Evolutionary conservation across 2,329 filamentous ascomycete species (phyloP), one percentile per base, ranked within the genome.

Genomic region (Diplodia corticola): DNA sequence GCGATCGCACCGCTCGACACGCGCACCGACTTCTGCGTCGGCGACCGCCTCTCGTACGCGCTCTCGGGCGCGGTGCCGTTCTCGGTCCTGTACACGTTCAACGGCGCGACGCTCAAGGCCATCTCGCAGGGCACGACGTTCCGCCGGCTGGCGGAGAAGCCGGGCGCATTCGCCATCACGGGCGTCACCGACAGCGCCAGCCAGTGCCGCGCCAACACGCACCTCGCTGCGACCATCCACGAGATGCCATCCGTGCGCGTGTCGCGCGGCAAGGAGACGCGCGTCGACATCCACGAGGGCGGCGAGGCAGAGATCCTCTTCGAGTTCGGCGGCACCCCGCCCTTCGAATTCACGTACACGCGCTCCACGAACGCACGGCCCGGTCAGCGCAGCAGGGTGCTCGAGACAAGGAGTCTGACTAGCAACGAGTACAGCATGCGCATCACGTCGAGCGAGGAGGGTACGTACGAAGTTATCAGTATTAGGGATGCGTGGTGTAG

Each of bases 291-390:
- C 69, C 96, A 98, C 77, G 94, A 99, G 81, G 95, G 95, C 71
- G 93, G 93, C 68, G 91, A 96, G 76, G 93, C 95, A 0, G 92
- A 97, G 75, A 93, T 99, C 63, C 81, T 92, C 7, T 98, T 99
- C 72, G 91, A 97, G 73, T 99, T 99, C 80, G 93, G 91, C 82
- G 95, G 96, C 66, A 93, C 91, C 5, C 93, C 95, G 68, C 95
- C 95, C 1, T 99, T 99, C 74, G 95, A 98, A 79, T 99, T 98
- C 76, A 97, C 94, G 66, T 98, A 96, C 77, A 98, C 93, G 22
- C 86, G 95, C 68, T 95, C 90, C 78, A 92, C 92, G 51, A 97
- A 97, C 75, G 89, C 88, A n/a, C 90, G 90, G 1, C 72, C 73
- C 13, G 77, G 78, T 1, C 73, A 74, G 71, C 91, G 92, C 77